phyloP scores from a whole-genome alignment of 1,139 yeast genomes.

The Blastobotrys raffinosifermentans region DNA sequence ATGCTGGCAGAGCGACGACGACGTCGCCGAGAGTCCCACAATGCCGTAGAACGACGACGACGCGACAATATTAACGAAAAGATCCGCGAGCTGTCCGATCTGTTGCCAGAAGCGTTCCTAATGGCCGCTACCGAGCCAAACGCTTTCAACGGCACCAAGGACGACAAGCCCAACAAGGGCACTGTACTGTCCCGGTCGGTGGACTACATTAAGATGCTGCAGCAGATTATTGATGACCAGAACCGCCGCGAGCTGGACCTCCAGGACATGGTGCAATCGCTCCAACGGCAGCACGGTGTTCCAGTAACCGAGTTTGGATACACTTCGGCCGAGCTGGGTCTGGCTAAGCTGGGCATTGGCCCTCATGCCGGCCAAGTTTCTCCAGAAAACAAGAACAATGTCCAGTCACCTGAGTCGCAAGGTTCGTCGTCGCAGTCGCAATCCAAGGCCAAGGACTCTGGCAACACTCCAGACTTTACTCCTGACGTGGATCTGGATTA shows the following conservation, averaged over 20 bases:
- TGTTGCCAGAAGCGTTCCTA: slow-evolving; percentile 64
- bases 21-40: slow-evolving; percentile 41
- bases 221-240: slow-evolving; percentile 58
- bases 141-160: slow-evolving; percentile 52
- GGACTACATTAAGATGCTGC: slow-evolving; percentile 71
- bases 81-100: slow-evolving; percentile 69
- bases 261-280: slow-evolving; percentile 51
- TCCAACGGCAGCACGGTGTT: slow-evolving; percentile 41
- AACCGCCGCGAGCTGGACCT: slow-evolving; percentile 76
- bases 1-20: slow-evolving; percentile 31
- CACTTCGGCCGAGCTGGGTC: slow-evolving; percentile 75
- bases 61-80: slow-evolving; percentile 86
- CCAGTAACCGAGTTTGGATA: slow-evolving; percentile 49
- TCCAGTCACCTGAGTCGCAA: slow-evolving; percentile 2
- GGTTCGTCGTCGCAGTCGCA: background rate
- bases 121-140: slow-evolving; percentile 13
- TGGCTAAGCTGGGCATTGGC: slow-evolving; percentile 39
- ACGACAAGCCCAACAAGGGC: slow-evolving; percentile 91
- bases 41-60: slow-evolving; percentile 55
- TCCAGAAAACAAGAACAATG: background rate
- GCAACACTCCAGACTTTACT: slow-evolving; percentile 14
- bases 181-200: slow-evolving; percentile 80
- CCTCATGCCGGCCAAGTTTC: background rate
- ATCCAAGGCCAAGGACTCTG: slow-evolving; percentile 2
- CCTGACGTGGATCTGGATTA: slow-evolving; percentile 18